phyloP scores from a whole-genome alignment of 805 yeast genomes.

The Sugiyamaella qingdaonensis region DNA sequence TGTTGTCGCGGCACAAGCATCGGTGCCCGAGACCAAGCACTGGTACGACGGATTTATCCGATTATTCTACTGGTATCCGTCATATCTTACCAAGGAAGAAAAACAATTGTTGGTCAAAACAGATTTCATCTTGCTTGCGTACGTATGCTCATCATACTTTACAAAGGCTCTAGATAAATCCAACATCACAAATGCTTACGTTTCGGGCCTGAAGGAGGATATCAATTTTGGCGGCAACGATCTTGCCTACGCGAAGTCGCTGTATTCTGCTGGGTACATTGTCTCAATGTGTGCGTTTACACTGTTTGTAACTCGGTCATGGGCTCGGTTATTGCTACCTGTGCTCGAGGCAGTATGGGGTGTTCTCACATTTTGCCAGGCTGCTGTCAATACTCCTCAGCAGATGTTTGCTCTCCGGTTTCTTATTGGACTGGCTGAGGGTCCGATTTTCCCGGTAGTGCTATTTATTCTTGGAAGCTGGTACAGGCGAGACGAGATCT shows the following conservation, averaged over 20 bases:
- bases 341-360: constrained; percentile 37
- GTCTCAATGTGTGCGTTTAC: constrained; percentile 43
- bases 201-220: constrained; percentile 53
- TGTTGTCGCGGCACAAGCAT: not conserved
- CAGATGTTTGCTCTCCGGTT: constrained; percentile 42
- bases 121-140: constrained; percentile 32
- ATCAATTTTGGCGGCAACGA: constrained; percentile 42
- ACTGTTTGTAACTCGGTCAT: constrained; percentile 32
- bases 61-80: constrained; percentile 32
- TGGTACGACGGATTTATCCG: constrained; percentile 30
- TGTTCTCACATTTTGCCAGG: constrained; percentile 34
- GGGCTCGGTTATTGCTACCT: constrained; percentile 36
- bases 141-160: constrained; percentile 38
- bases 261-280: constrained; percentile 43
- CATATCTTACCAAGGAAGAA: constrained; percentile 25
- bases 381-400: constrained; percentile 30
- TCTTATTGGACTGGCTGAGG: constrained; percentile 43
- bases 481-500: constrained; percentile 43
- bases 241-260: constrained; percentile 43
- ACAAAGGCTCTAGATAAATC: constrained; percentile 50
- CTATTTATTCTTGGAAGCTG: constrained; percentile 44
- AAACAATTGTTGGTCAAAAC: constrained; percentile 33
- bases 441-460: constrained; percentile 41
- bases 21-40: not conserved
- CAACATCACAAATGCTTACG: constrained; percentile 50